Conservation (phyloP, 1,139 yeast genomes). For the Candida sanyaensis region DNA sequence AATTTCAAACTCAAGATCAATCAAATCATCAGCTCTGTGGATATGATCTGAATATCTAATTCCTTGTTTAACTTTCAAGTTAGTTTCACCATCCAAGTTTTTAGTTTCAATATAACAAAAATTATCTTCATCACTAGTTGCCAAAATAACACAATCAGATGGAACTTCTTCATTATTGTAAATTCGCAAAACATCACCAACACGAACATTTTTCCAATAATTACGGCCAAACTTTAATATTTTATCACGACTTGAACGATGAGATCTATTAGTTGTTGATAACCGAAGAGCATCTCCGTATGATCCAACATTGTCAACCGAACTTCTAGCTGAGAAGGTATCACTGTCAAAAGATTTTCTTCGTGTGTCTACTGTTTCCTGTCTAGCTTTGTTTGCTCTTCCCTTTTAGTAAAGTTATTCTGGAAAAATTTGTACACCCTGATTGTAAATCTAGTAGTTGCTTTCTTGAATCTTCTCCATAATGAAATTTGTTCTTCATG, state of each 20-base stretch:
- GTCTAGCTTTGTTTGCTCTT: conserved; percentile 30
- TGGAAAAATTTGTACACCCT: conserved; percentile 21
- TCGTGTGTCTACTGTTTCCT: conserved; percentile 17
- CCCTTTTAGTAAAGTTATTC: conserved; percentile 27
- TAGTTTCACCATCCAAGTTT: conserved; percentile 95
- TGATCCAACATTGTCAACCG: conserved; percentile 22
- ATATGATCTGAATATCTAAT: conserved; percentile 64
- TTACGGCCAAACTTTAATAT: conserved; percentile 24
- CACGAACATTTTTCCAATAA: conserved; percentile 85
- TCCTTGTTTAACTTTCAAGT: conserved; percentile 78
- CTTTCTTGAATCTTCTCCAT: conserved; percentile 69
- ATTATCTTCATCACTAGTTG: conserved; percentile 87
- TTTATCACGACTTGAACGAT: conserved; percentile 24
- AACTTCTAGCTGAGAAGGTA: conserved; percentile 18
- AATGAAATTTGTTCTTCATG: conserved; percentile 60
- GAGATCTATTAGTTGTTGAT: conserved; percentile 22
- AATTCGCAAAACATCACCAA: conserved; percentile 86
- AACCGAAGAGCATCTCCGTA: conserved; percentile 22
- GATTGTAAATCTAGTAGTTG: conserved; percentile 27
- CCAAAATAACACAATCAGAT: conserved; percentile 78
- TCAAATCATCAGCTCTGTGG: conserved; percentile 68
- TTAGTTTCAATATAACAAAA: conserved; percentile 93
- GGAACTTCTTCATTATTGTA: conserved; percentile 91
- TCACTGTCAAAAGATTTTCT: conserved; percentile 42
- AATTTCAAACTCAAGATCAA: conserved; percentile 74